Conservation (phyloP, 1,284 basidiomycete genomes). For the Tilletia horrida region DNA sequence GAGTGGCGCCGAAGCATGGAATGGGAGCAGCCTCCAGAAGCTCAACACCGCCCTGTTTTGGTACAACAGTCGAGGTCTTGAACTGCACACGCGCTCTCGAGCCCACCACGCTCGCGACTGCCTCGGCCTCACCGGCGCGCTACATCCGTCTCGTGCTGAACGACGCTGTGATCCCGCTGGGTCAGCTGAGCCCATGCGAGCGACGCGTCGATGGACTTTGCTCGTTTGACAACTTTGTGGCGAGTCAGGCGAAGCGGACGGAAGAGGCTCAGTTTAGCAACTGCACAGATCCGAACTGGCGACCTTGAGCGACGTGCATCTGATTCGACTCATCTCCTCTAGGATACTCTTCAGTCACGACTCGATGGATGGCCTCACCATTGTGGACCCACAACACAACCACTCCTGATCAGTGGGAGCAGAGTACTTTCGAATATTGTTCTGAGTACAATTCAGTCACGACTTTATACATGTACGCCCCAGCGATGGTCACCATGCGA, state of each 20-base stretch:
- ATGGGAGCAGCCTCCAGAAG: no score
- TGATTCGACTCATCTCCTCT: background rate
- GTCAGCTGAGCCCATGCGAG: slow-evolving; percentile 67
- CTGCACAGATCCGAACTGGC: slow-evolving; percentile 7
- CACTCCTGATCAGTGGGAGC: no score
- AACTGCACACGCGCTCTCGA: slow-evolving; percentile 27
- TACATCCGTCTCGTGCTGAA: slow-evolving; percentile 79
- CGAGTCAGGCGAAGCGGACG: background rate
- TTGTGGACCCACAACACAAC: no score
- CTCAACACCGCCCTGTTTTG: no score
- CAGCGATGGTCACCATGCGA: no score
- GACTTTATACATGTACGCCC: no score
- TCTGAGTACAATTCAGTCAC: no score
- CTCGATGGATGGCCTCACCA: no score
- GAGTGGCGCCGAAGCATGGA: no score
- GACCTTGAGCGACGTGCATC: background rate
- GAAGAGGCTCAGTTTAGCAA: slow-evolving; percentile 6
- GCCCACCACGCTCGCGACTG: background rate
- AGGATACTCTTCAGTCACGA: no score
- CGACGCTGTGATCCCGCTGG: slow-evolving; percentile 79
- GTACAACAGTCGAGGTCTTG: slow-evolving; percentile 37
- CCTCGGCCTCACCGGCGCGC: slow-evolving; percentile 47
- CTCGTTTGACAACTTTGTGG: slow-evolving; percentile 69
- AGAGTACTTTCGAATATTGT: no score
- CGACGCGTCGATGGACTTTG: slow-evolving; percentile 73